Evolutionary conservation across 2,329 filamentous ascomycete species (phyloP).

Genomic region (Fusarium annulatum): DNA sequence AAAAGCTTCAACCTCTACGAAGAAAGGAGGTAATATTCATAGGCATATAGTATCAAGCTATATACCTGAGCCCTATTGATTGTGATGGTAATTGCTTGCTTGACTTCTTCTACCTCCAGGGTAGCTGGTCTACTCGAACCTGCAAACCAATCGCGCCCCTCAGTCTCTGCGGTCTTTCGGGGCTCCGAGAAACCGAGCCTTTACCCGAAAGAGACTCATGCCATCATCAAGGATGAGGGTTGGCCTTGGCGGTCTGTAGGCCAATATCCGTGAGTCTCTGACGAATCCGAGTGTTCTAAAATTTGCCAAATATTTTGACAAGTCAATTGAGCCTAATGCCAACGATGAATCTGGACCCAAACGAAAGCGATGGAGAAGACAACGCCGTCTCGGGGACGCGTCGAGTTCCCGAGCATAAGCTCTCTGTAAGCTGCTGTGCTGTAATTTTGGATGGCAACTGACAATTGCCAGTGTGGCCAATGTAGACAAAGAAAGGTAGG

Average conservation of each 20-base stretch:
- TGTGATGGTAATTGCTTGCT: accelerated
- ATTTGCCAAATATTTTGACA: not conserved
- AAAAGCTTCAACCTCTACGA: too few relatives aligned
- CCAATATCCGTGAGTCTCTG: not conserved
- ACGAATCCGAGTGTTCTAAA: not conserved
- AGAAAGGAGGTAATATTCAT: not conserved
- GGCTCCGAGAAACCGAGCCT: not conserved
- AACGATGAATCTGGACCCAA: not conserved
- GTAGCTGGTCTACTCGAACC: not conserved
- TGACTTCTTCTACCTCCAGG: accelerated
- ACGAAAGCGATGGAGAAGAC: conserved; percentile 6
- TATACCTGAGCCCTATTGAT: accelerated
- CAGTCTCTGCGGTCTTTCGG: not conserved
- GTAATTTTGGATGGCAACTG: not conserved
- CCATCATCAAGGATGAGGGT: not conserved
- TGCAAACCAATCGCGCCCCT: not conserved
- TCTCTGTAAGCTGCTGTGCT: not conserved
- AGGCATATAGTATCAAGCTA: accelerated
- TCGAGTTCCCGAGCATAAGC: conserved; percentile 9
- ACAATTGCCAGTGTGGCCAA: conserved; percentile 1
- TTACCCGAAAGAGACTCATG: not conserved
- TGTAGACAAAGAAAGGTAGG: conserved; percentile 17
- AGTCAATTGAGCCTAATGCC: not conserved
- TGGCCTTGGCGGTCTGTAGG: not conserved
- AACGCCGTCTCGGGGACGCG: not conserved